Evolutionary conservation across 202 grass and related monocot species (phyloP).

Genomic region (Alloteropsis angusta): DNA sequence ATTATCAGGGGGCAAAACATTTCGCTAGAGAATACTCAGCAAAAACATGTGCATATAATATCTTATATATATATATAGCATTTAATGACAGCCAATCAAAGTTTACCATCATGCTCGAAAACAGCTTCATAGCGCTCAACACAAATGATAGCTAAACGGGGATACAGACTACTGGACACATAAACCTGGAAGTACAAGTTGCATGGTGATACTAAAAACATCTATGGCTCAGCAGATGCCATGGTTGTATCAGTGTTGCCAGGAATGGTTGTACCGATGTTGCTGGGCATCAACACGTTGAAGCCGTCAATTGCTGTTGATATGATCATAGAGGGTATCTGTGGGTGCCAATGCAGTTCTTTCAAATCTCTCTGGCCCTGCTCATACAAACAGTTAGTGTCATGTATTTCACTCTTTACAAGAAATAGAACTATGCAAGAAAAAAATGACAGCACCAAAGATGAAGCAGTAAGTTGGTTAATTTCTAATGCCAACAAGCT

Average conservation of each 20-base stretch:
- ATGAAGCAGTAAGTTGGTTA: neutral
- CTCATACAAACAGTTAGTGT: neutral
- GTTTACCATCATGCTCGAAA: neutral
- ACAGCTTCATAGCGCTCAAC: neutral
- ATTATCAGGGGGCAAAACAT: neutral
- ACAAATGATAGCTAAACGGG: neutral
- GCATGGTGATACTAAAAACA: too few relatives aligned
- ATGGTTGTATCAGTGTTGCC: conserved; percentile 60
- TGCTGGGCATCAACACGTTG: conserved; percentile 79
- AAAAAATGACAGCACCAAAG: neutral
- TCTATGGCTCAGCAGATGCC: conserved; percentile 32
- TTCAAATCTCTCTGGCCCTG: conserved; percentile 94
- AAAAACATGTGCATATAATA: neutral
- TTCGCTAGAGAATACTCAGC: neutral
- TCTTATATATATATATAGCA: neutral
- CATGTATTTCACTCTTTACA: neutral
- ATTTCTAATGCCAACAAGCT: neutral
- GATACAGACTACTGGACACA: neutral
- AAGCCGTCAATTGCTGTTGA: conserved; percentile 74
- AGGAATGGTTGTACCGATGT: conserved; percentile 69
- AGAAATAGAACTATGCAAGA: neutral
- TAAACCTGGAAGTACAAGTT: neutral
- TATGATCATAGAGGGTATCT: conserved; percentile 79
- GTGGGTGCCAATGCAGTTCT: conserved; percentile 84
- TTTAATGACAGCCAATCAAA: neutral